phyloP scores from a whole-genome alignment of 805 yeast species.

The Lipomyces starkeyi region DNA sequence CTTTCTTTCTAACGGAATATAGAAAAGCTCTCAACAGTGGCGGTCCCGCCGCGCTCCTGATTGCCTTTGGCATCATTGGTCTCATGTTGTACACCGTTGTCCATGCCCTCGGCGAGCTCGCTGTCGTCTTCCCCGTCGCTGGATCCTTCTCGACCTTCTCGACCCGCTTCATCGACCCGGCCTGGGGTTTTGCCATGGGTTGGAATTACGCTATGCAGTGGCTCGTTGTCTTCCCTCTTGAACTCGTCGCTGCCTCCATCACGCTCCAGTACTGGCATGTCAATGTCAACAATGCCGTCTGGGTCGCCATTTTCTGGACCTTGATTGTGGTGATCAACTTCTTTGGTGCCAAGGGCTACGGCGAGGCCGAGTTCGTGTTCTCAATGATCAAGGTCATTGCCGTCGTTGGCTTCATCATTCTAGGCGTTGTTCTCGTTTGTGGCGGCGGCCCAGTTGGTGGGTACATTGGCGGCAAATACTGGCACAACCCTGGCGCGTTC shows the following conservation, averaged over 20 bases:
- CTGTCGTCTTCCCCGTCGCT: slow-evolving; percentile 67
- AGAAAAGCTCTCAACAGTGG: slow-evolving; percentile 52
- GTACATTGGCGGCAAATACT: slow-evolving; percentile 62
- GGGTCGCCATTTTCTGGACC: slow-evolving; percentile 64
- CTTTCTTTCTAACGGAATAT: background rate
- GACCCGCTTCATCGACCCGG: slow-evolving; percentile 67
- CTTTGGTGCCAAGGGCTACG: slow-evolving; percentile 64
- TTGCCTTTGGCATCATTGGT: slow-evolving; percentile 59
- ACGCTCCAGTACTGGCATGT: slow-evolving; percentile 60
- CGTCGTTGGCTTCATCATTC: slow-evolving; percentile 63
- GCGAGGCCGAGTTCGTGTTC: slow-evolving; percentile 71
- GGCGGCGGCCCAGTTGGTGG: slow-evolving; percentile 68
- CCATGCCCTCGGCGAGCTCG: slow-evolving; percentile 63
- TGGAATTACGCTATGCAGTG: slow-evolving; percentile 73
- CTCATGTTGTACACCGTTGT: slow-evolving; percentile 59
- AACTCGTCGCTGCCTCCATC: slow-evolving; percentile 67
- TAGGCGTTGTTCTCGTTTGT: slow-evolving; percentile 59
- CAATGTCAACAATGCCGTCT: slow-evolving; percentile 59
- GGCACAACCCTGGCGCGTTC: slow-evolving; percentile 63
- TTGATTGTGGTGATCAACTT: slow-evolving; percentile 56
- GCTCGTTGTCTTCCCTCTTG: slow-evolving; percentile 69
- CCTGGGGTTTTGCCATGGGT: slow-evolving; percentile 73
- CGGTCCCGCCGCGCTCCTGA: slow-evolving; percentile 60
- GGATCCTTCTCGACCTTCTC: slow-evolving; percentile 68
- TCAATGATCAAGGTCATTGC: slow-evolving; percentile 64